Base-by-base conservation (phyloP, 148 eudicot genomes). In the Rhododendron kiyosumense region DNA sequence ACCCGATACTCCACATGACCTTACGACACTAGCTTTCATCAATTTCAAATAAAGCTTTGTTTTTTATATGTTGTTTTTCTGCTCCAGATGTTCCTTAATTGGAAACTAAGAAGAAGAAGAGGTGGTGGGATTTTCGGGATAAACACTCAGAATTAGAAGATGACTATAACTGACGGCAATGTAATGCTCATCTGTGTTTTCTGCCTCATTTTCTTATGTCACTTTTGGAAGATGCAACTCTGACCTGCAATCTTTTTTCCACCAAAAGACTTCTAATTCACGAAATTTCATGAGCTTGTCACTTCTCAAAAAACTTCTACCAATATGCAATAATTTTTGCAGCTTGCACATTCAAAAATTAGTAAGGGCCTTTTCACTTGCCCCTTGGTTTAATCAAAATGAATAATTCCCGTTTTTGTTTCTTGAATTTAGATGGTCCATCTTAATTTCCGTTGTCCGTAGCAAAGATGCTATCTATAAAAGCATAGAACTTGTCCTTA, bases 11-110 rank as follows among this genome's bases (percentile, higher is more conserved):
- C 71, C 75, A 3, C 36, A 71, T 32, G n/a, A 82, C 43, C 54
- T 51, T 43, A 15, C 8, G 6, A 32, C 81, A 38, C 32, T 28
- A 20, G 24, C 18, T 17, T 73, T 81, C 80, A 36, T 41, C n/a
- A 5, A 75, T 45, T 67, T 82, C 9, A 30, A 41, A 28, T 82
- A 57, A 81, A 52, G 45, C 36, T 59, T 5, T 46, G 3, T 48
- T 61, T 2, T 48, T 75, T 28, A 13, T 18, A 43, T 36, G 2
- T 79, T 48, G 28, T n/a, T 34, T 24, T 65, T 10, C 11, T 28
- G 38, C 71, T 87, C 51, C 88, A 87, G 88, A 84, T 87, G 48
- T 87, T 51, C 88, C 88, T 71, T 32, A 78, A 41, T 73, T 83
- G 79, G 85, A 22, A 67, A 77, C 83, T 63, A 83, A 65, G 86